These are phyloP conservation scores for Termitomyces sp. DNA, from an alignment of 768 basidiomycete species.

Conservation along the genomic window DNA sequence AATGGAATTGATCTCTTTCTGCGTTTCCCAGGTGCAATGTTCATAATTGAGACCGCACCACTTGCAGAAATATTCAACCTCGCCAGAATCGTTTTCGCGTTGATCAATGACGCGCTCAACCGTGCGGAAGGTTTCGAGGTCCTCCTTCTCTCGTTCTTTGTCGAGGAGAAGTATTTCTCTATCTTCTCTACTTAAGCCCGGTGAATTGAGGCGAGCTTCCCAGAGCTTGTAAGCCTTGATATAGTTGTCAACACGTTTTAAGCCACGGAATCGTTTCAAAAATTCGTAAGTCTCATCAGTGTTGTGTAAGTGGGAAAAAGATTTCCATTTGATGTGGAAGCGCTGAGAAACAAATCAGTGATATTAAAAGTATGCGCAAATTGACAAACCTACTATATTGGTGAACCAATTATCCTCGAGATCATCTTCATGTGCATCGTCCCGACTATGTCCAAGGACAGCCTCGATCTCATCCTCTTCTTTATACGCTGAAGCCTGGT, in stretches of 20 bases:
- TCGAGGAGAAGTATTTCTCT: conserved; percentile 84
- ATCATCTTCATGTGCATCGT: conserved; percentile 75
- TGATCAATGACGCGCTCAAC: conserved; percentile 88
- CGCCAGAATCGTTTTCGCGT: conserved; percentile 52
- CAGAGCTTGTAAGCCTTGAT: conserved; percentile 86
- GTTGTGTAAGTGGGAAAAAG: conserved; percentile 96
- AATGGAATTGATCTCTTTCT: conserved; percentile 72
- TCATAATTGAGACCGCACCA: conserved; percentile 93
- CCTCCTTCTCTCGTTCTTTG: conserved; percentile 87
- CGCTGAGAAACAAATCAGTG: conserved; percentile 47
- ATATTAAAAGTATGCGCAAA: conserved; percentile 1
- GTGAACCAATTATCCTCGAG: conserved; percentile 78
- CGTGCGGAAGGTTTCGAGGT: conserved; percentile 83
- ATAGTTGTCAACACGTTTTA: conserved; percentile 98
- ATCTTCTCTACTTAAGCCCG: conserved; percentile 79
- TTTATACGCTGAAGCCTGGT: conserved; percentile 46
- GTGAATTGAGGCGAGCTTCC: conserved; percentile 56
- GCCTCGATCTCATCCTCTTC: conserved; percentile 89
- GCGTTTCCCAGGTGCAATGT: conserved; percentile 92
- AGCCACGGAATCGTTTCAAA: conserved; percentile 88
- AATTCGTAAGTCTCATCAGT: conserved; percentile 99
- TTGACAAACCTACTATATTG: conserved; percentile 60
- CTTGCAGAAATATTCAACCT: conserved; percentile 92
- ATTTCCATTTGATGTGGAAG: conserved; percentile 99
- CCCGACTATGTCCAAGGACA: conserved; percentile 81